Evolutionary conservation across 495 filamentous ascomycete species (phyloP), one percentile per base, ranked within the genome.

Genomic region (Penicillium herquei): DNA sequence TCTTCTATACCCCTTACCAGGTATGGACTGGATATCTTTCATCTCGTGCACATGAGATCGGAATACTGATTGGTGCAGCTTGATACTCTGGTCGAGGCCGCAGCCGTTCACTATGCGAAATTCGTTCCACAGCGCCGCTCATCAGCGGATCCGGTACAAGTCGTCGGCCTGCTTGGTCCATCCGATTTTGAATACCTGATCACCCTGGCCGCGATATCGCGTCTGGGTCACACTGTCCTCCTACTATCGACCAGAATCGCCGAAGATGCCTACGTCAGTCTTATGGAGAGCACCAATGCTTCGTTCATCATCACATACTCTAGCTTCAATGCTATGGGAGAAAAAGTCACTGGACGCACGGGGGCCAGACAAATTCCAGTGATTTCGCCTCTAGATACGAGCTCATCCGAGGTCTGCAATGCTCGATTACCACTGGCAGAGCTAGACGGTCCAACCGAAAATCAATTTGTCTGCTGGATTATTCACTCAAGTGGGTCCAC

Each of bases 401-500:
- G 6, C 6, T n/a, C 54, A 35, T 3, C 44, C 49, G 11, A 42
- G 56, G 4, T 65, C 52, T 41, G 43, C 2, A 17, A 16, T 11
- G 52, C 49, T 3, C 6, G 7, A 3, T 30, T 65, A 10, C 58
- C 56, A n/a, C 9, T 52, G 9, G 39, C 56, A n/a, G 34, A 61
- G 8, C 47, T 70, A 8, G 59, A 72, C 39, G 56, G 57, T 7
- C 14, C 40, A 10, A 52, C 50, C 13, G 70, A 72, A 43, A 39
- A 51, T 4, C 61, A 59, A 30, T 40, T 69, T 42, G 55, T 70
- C 2, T 54, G 51, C 12, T 73, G 68, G 68, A 72, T 81, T 16
- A 69, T 81, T 17, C 78, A 81, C 48, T 78, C 75, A 7, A 70
- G 64, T 30, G 72, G 73, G 3, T 75, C 72, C 12, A 75, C 74